Evolutionary conservation across 1,284 basidiomycete species (phyloP).

Genomic region (Rhodotorula sp.): DNA sequence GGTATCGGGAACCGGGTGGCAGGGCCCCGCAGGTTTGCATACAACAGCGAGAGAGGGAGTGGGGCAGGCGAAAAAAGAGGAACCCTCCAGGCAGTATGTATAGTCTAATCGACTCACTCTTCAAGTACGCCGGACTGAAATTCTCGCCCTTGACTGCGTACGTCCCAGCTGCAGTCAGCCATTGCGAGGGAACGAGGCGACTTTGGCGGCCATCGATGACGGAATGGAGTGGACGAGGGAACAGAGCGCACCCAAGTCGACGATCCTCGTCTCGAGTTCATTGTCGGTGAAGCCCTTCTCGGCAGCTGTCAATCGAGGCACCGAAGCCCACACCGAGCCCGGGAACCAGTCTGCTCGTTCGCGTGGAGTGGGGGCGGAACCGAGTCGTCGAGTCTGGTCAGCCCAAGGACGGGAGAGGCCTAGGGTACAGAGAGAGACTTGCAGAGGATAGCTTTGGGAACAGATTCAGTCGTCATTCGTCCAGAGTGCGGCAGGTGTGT

Average conservation of each 20-base stretch:
- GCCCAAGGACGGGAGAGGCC: not conserved
- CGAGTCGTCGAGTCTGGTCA: not conserved
- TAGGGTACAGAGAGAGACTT: not conserved
- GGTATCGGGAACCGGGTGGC: no score
- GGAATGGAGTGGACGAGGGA: no score
- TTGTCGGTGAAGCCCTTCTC: slow-evolving; percentile 53
- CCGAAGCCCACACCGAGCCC: slow-evolving; percentile 49
- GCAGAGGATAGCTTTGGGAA: slow-evolving; percentile 24
- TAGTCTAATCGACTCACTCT: slow-evolving; percentile 42
- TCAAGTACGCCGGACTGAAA: slow-evolving; percentile 51
- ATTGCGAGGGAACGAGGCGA: no score
- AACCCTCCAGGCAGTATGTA: no score
- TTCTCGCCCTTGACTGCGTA: slow-evolving; percentile 55
- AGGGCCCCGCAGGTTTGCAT: no score
- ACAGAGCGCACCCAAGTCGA: slow-evolving; percentile 46
- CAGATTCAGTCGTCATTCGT: slow-evolving; percentile 2
- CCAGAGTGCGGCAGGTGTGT: no score
- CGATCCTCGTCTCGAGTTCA: slow-evolving; percentile 47
- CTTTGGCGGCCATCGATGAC: no score
- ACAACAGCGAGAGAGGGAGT: no score
- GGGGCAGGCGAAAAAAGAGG: not conserved
- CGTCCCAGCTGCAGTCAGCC: no score
- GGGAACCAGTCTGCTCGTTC: slow-evolving; percentile 20
- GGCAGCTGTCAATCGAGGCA: slow-evolving; percentile 49
- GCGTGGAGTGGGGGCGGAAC: not conserved